Conservation (phyloP, 1,139 yeast species). For the Zhuliangozyma parablackwelliae region DNA sequence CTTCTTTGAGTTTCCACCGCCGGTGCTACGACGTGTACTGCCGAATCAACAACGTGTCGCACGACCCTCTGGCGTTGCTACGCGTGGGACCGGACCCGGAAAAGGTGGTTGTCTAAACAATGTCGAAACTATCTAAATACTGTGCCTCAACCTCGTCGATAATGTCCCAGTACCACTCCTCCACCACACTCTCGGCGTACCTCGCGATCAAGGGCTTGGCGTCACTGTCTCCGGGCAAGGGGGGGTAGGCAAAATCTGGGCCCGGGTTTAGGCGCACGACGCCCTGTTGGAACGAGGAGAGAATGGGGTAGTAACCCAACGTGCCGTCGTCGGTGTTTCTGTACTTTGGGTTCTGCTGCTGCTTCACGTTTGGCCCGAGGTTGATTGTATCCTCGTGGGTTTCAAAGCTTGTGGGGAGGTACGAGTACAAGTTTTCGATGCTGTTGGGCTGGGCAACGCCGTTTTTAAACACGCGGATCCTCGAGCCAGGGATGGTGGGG, state of each 20-base stretch:
- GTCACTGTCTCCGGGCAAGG: conserved; percentile 14
- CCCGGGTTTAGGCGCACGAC: conserved; percentile 67
- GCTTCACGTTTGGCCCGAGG: conserved; percentile 32
- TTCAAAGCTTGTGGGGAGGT: conserved; percentile 52
- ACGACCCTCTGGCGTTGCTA: conserved; percentile 7
- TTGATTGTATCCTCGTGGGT: conserved; percentile 19
- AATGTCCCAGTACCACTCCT: conserved; percentile 78
- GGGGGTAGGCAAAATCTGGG: conserved; percentile 46
- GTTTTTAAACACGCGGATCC: conserved; percentile 67
- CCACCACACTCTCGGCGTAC: conserved; percentile 68
- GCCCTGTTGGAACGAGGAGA: conserved; percentile 81
- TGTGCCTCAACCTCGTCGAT: conserved; percentile 81
- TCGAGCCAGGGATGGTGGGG: conserved; percentile 52
- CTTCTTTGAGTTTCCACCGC: conserved; percentile 39
- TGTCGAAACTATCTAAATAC: conserved; percentile 46
- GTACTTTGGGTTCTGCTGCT: conserved; percentile 46
- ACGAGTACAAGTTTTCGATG: conserved; percentile 67
- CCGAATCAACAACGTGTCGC: conserved; percentile 12
- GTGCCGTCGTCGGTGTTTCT: conserved; percentile 70
- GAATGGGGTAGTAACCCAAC: conserved; percentile 87
- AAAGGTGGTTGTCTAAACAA: conserved; percentile 6
- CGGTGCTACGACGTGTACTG: conserved; percentile 42
- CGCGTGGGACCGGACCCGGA: conserved; percentile 20
- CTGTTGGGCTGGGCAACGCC: conserved; percentile 66
- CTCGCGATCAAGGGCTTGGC: conserved; percentile 55